Percentiles rank a stretch among this genome's conserved stretches.
These are phyloP conservation scores for Paramyrothecium roridum DNA, from an alignment of 2,329 filamentous ascomycete genomes.

Conservation along the genomic window DNA sequence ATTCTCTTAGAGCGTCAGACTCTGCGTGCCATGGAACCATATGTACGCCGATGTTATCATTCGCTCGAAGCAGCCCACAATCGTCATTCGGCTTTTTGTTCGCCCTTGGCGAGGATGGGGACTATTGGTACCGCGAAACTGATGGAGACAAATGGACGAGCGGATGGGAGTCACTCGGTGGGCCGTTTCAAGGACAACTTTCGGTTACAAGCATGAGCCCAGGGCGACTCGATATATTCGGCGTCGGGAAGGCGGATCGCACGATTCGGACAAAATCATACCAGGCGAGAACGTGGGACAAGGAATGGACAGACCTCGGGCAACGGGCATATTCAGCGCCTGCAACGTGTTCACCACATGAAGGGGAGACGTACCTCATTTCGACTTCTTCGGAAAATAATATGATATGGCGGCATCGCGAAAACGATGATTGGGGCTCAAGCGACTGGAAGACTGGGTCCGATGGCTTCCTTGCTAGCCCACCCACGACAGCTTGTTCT, in stretches of 20 bases:
- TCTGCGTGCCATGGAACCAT: background rate
- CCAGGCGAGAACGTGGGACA: background rate
- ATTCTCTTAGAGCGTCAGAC: background rate
- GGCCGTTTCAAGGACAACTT: conserved; percentile 5
- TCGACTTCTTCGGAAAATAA: background rate
- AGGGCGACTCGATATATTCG: conserved; percentile 6
- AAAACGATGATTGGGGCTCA: background rate
- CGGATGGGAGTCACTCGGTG: conserved; percentile 2
- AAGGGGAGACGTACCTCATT: background rate
- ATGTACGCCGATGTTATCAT: background rate
- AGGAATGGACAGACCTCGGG: background rate
- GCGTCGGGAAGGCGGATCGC: background rate
- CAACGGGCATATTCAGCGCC: background rate
- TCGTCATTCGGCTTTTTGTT: background rate
- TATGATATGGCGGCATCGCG: background rate
- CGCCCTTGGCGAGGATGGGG: background rate
- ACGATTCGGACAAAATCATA: background rate
- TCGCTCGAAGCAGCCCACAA: background rate
- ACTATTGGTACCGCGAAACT: conserved; percentile 1
- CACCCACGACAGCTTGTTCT: background rate
- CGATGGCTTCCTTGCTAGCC: background rate
- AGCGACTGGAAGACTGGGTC: background rate
- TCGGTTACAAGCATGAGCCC: background rate
- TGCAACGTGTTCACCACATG: background rate
- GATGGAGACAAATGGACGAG: background rate